Evolutionary conservation across 768 basidiomycete species (phyloP).

Genomic region (Boletellus sp.): DNA sequence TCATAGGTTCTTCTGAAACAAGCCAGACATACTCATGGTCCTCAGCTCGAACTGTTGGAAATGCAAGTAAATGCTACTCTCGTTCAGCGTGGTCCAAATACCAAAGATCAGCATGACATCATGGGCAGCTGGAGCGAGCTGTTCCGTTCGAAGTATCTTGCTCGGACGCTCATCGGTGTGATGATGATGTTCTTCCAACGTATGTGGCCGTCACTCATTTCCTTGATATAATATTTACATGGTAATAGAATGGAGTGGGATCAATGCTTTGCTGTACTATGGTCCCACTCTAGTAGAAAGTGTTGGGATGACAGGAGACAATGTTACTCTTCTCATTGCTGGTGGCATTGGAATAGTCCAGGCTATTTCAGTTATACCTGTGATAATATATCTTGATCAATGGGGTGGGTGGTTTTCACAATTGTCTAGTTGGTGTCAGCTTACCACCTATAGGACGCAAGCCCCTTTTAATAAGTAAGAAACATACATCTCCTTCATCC

Average conservation of each 20-base stretch:
- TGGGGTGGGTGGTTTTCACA: slow-evolving; percentile 40
- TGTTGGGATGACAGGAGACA: slow-evolving; percentile 60
- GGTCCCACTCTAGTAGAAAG: slow-evolving; percentile 67
- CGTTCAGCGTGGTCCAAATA: slow-evolving; percentile 36
- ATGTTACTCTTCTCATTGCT: slow-evolving; percentile 59
- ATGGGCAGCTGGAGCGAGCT: slow-evolving; percentile 51
- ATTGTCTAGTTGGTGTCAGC: neutral
- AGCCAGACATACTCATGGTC: neutral
- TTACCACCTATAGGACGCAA: slow-evolving; percentile 48
- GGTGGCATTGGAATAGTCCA: slow-evolving; percentile 81
- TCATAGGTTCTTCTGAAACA: neutral
- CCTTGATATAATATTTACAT: neutral
- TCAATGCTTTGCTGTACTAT: slow-evolving; percentile 81
- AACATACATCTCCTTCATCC: neutral
- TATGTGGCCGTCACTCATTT: slow-evolving; percentile 32
- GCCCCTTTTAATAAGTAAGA: slow-evolving; percentile 53
- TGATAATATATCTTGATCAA: slow-evolving; percentile 65
- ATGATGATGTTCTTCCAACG: slow-evolving; percentile 84
- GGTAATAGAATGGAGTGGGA: slow-evolving; percentile 75
- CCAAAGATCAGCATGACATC: slow-evolving; percentile 13
- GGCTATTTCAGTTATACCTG: slow-evolving; percentile 70
- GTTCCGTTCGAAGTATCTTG: slow-evolving; percentile 49
- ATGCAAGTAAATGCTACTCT: slow-evolving; percentile 67
- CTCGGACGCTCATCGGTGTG: slow-evolving; percentile 66
- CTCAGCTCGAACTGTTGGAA: slow-evolving; percentile 68